phyloP scores from a whole-genome alignment of 108 stramenopile genomes.

The Fragilaria crotonensis region DNA sequence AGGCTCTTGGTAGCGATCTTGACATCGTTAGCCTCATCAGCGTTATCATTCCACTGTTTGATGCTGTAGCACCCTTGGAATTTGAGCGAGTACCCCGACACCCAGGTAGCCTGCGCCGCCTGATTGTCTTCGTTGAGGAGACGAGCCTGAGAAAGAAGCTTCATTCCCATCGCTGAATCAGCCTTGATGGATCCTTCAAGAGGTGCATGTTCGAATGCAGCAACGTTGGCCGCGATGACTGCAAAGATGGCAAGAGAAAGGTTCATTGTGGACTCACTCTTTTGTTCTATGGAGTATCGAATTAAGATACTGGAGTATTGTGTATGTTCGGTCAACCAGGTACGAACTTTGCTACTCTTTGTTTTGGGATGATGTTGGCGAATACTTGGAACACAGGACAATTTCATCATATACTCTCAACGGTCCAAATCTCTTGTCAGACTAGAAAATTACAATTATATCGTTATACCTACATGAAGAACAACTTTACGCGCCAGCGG shows the following conservation, averaged over 20 bases:
- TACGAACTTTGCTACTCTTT: no score
- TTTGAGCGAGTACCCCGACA: slow-evolving; percentile 70
- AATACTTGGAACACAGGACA: no score
- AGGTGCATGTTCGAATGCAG: not conserved
- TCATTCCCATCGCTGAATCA: slow-evolving; percentile 36
- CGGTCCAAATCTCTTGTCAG: no score
- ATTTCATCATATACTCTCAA: no score
- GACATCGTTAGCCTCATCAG: slow-evolving; percentile 43
- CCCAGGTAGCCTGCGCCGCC: slow-evolving; percentile 56
- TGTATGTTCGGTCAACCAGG: no score
- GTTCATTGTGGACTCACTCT: no score
- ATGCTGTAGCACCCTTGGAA: slow-evolving; percentile 86
- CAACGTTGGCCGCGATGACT: slow-evolving; percentile 5
- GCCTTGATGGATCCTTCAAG: slow-evolving; percentile 32
- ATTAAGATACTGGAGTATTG: no score
- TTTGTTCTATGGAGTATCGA: no score
- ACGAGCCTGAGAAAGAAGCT: slow-evolving; percentile 56
- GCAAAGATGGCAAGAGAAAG: not conserved
- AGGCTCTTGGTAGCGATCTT: slow-evolving; percentile 67
- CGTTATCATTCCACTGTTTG: slow-evolving; percentile 56
- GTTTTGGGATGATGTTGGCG: no score
- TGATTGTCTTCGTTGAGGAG: slow-evolving; percentile 26
- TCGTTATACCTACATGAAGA: no score
- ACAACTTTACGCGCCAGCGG: no score
- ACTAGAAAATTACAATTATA: no score